These are phyloP conservation scores for Zelonia costaricensis DNA, from an alignment of 208 protist genomes.

Conservation along the genomic window DNA sequence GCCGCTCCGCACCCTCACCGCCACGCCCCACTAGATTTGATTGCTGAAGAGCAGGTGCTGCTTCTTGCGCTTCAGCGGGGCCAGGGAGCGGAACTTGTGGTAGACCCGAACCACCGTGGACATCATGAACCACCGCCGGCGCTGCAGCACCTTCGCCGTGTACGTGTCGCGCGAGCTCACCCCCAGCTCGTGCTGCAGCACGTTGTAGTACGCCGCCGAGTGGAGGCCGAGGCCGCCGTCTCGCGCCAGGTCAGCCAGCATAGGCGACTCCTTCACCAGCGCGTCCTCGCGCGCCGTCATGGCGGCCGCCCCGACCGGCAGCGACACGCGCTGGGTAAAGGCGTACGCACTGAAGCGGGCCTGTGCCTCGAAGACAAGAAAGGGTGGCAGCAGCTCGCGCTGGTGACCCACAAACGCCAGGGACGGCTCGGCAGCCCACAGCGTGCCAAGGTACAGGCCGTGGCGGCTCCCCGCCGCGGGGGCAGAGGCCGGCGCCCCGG, in stretches of 20 bases:
- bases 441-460: conserved; percentile 80
- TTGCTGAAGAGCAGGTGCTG: conserved; percentile 92
- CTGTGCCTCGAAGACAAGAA: conserved; percentile 86
- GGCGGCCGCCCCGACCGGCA: conserved; percentile 37
- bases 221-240: conserved; percentile 59
- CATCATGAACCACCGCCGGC: conserved; percentile 64
- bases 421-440: conserved; percentile 54
- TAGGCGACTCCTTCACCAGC: conserved; percentile 39
- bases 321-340: conserved; percentile 62
- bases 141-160: conserved; percentile 56
- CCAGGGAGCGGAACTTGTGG: conserved; percentile 76
- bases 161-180: conserved; percentile 82
- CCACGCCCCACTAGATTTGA: conserved; percentile 40
- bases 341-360: conserved; percentile 78
- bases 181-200: conserved; percentile 75
- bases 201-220: conserved; percentile 86
- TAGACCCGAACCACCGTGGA: conserved; percentile 67
- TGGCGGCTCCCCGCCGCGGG: conserved; percentile 5
- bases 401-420: conserved; percentile 85
- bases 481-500: background rate
- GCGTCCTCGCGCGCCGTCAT: conserved; percentile 36
- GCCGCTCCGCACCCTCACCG: background rate
- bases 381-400: conserved; percentile 73
- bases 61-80: conserved; percentile 85
- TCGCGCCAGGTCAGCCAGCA: conserved; percentile 41